phyloP scores from a whole-genome alignment of 768 basidiomycete genomes.

The Pisolithus sp. region DNA sequence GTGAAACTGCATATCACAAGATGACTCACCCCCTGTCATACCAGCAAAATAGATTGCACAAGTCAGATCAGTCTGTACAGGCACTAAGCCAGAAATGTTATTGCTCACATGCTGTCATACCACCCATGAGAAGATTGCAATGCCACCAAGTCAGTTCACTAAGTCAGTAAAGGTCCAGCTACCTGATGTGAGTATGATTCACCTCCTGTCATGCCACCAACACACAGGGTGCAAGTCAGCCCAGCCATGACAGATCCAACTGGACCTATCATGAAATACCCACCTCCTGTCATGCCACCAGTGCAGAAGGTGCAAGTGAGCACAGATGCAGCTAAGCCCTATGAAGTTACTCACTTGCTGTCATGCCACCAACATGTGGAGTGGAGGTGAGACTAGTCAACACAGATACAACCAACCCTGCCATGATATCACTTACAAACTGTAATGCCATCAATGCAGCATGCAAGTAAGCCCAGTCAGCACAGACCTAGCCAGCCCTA shows the following conservation, averaged over 20 bases:
- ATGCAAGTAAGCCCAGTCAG: not conserved
- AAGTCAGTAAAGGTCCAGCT: not conserved
- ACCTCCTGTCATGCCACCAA: not conserved
- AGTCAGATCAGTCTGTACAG: not conserved
- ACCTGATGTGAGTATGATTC: not conserved
- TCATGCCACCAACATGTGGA: not conserved
- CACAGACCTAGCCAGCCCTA: not conserved
- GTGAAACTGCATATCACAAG: not conserved
- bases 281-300: not conserved
- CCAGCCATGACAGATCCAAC: not conserved
- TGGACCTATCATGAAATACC: not conserved
- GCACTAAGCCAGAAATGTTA: not conserved
- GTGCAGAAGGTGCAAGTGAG: not conserved
- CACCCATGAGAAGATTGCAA: not conserved
- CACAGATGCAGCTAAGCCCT: not conserved
- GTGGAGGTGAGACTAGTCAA: not conserved
- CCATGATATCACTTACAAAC: not conserved
- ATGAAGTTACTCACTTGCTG: not conserved
- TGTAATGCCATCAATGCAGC: not conserved
- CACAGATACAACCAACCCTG: not conserved
- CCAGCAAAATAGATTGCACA: not conserved
- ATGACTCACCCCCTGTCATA: not conserved
- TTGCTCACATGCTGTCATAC: not conserved
- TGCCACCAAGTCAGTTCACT: not conserved
- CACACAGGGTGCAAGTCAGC: not conserved